A percentile compares a stretch with the other conserved stretches of the same genome.
Conservation (phyloP, 495 filamentous ascomycete genomes). For the Hypoxylon lienhwacheense region DNA sequence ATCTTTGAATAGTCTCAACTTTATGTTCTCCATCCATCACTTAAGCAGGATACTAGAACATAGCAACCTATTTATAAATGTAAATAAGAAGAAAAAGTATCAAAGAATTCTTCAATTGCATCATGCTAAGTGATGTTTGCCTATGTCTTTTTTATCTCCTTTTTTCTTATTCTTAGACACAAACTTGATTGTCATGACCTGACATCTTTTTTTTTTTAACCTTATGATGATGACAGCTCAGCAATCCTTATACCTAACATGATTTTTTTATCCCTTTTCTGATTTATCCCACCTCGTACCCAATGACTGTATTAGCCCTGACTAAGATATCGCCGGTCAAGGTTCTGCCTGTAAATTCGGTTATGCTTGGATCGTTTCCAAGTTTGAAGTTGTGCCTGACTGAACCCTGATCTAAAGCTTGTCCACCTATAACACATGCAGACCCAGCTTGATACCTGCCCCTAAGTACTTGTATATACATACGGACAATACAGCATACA, state of each 20-base stretch:
- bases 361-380: slow-evolving; percentile 27
- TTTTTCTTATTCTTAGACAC: slow-evolving; percentile 1
- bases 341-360: slow-evolving; percentile 11
- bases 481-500: too few relatives aligned
- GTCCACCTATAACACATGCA: slow-evolving; percentile 11
- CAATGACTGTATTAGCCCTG: slow-evolving; percentile 4
- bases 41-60: background rate
- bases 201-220: background rate
- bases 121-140: slow-evolving; percentile 7
- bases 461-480: background rate
- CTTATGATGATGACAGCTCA: background rate
- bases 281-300: slow-evolving; percentile 2
- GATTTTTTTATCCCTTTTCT: background rate
- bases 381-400: slow-evolving; percentile 30
- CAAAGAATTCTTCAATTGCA: slow-evolving; percentile 3
- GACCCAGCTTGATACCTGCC: background rate
- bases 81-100: too few relatives aligned
- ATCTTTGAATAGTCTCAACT: slow-evolving; percentile 13
- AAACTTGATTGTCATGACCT: slow-evolving; percentile 10
- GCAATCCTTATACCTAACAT: background rate
- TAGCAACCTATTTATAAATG: slow-evolving; percentile 2
- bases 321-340: slow-evolving; percentile 11
- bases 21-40: slow-evolving; percentile 13
- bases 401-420: slow-evolving; percentile 23
- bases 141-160: background rate